Base-by-base conservation (phyloP, 345 rosid genomes). In the Murraya koenigii region DNA sequence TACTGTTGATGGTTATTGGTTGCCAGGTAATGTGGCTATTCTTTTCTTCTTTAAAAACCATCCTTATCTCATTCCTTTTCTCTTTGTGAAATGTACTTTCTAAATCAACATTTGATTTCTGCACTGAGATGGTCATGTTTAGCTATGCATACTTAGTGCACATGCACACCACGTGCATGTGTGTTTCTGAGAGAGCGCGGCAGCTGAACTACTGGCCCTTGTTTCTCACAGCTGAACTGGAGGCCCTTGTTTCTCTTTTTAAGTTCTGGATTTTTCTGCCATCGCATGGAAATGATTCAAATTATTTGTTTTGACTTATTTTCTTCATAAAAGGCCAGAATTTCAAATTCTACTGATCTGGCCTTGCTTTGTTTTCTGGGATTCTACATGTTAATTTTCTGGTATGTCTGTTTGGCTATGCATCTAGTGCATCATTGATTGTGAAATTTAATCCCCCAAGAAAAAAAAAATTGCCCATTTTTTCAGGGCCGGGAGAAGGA, bases 1-100 rank as follows among this genome's bases (percentile, higher is more conserved):
- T 74, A 96, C 97, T 13, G 94, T 94, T 54, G 98, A 96, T 76
- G 99, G 99, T 94, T 54, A 97, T 94, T 76, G 99, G 99, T 71
- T 96, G 94, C 85, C 99, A 96, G 99, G 99, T 95, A 84, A 77
- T 67, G 63, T 69, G 39, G 36, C 56, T 59, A 56, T 71, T 78
- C 25, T 64, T 59, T 14, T 15, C 35, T 76, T 54, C 41, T 39
- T 39, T 26, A 36, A 22, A 39, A 30, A 71, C n/a, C 33, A 25
- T 49, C 5, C 41, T 67, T 6, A 36, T 44, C n/a, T 13, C 6
- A 2, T 39, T 60, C 26, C 19, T 59, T 60, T 55, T 36, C 4
- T 26, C 35, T 55, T 5, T 55, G 15, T 71, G 28, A 35, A 55
- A 55, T 35, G 13, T 23, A 39, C 25, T 38, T 39, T 7, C 30